These are phyloP conservation scores for Aspergillus hancockii DNA, from an alignment of 495 filamentous ascomycete species.

Conservation along the genomic window DNA sequence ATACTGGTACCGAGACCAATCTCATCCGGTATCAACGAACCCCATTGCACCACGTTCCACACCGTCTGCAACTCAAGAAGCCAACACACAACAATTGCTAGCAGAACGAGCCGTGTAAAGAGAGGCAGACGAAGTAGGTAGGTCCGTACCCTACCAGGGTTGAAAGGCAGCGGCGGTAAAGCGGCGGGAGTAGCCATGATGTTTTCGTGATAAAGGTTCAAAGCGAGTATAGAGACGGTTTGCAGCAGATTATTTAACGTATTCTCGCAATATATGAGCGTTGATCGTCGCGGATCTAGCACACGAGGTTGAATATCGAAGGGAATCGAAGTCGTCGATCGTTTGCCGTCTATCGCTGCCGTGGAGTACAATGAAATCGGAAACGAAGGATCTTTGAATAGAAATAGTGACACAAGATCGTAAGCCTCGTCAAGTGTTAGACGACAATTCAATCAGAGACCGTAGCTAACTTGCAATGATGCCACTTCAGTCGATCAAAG, in stretches of 20 bases:
- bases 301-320: not conserved
- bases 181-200: conserved; percentile 44
- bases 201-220: not conserved
- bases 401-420: not conserved
- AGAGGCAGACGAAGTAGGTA: conserved; percentile 87
- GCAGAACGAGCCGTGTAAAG: conserved; percentile 73
- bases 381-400: not conserved
- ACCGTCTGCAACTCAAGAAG: conserved; percentile 62
- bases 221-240: not conserved
- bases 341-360: not conserved
- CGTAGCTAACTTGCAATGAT: not conserved
- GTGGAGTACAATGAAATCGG: not conserved
- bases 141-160: conserved; percentile 53
- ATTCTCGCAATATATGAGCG: not conserved
- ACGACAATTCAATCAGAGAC: not conserved
- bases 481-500: not conserved
- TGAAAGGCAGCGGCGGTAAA: conserved; percentile 48
- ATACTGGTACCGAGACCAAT: conserved; percentile 72
- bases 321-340: not conserved
- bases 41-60: conserved; percentile 72
- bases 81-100: conserved; percentile 70
- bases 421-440: not conserved
- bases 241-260: not conserved
- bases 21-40: conserved; percentile 74
- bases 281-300: not conserved